Percentiles rank a stretch among this genome's conserved stretches.
Conservation (phyloP, 202 grass and related monocot genomes). For the Brachypodium distachyon region DNA sequence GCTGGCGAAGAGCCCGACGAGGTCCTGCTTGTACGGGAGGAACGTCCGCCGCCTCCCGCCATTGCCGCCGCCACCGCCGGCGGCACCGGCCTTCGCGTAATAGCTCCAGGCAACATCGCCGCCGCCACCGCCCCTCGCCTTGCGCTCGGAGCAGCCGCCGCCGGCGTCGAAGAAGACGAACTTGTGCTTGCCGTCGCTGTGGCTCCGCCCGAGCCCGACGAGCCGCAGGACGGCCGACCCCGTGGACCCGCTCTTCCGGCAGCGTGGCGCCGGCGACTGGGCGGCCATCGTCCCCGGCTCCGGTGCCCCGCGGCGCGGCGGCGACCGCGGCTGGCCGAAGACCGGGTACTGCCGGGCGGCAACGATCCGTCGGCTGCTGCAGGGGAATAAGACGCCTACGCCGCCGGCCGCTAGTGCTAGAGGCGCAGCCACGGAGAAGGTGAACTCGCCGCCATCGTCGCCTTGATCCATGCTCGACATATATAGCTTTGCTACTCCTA, state of each 20-base stretch:
- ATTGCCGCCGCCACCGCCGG: not conserved
- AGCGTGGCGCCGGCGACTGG: conserved; percentile 7
- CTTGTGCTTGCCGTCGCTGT: conserved; percentile 75
- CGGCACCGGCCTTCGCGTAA: conserved; percentile 17
- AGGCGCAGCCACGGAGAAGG: conserved; percentile 28
- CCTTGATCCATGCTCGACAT: not conserved
- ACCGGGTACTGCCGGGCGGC: conserved; percentile 28
- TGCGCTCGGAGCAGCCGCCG: not conserved
- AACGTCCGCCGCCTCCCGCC: conserved; percentile 30
- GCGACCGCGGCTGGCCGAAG: conserved; percentile 39
- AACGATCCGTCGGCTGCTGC: not conserved
- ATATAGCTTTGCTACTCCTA: not conserved
- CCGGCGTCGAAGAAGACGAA: conserved; percentile 36
- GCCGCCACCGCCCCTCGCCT: not conserved
- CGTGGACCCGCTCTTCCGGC: conserved; percentile 72
- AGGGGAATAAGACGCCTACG: not conserved
- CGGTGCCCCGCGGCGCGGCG: not conserved
- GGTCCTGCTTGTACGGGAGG: conserved; percentile 57
- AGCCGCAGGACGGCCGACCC: conserved; percentile 47
- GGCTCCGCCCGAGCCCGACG: conserved; percentile 46
- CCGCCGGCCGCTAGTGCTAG: not conserved
- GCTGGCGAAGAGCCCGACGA: conserved; percentile 47
- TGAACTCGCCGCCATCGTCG: conserved; percentile 31
- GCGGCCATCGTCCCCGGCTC: not conserved
- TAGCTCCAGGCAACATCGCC: conserved; percentile 26